These are phyloP conservation scores for Zymoseptoria passerinii DNA, from an alignment of 2,329 filamentous ascomycete species.

Conservation along the genomic window DNA sequence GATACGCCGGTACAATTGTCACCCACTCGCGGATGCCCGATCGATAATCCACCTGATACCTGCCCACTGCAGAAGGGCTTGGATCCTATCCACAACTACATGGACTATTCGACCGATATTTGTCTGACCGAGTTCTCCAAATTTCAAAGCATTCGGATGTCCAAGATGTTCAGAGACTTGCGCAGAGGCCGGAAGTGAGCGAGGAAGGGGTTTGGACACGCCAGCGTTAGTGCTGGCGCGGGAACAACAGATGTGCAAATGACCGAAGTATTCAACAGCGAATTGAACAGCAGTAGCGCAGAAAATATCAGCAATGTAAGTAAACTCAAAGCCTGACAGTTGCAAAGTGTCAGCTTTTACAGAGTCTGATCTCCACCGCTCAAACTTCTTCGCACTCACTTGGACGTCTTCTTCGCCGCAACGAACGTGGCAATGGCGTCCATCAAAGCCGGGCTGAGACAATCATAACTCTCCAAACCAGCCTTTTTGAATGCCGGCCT, in stretches of 20 bases:
- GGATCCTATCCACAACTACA: slow-evolving; percentile 43
- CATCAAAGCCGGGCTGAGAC: slow-evolving; percentile 55
- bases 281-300: too few relatives aligned
- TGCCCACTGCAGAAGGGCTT: slow-evolving; percentile 36
- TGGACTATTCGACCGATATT: background rate
- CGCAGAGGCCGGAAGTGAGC: background rate
- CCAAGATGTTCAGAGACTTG: background rate
- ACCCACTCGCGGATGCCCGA: slow-evolving; percentile 44
- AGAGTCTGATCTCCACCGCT: too few relatives aligned
- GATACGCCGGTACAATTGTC: slow-evolving; percentile 32
- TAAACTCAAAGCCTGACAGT: background rate
- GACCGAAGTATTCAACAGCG: background rate
- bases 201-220: background rate
- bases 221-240: background rate
- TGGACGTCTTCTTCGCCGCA: slow-evolving; percentile 5
- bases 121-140: background rate
- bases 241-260: background rate
- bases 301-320: too few relatives aligned
- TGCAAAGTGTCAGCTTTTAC: background rate
- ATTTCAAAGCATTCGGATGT: background rate
- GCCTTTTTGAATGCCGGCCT: slow-evolving; percentile 45
- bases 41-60: slow-evolving; percentile 33
- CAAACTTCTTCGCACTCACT: background rate
- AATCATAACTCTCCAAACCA: slow-evolving; percentile 56
- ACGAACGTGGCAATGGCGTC: slow-evolving; percentile 34